Evolutionary conservation across 148 eudicot species (phyloP), one percentile per base, ranked within the genome.

Genomic region (Vaccinium myrtillus): DNA sequence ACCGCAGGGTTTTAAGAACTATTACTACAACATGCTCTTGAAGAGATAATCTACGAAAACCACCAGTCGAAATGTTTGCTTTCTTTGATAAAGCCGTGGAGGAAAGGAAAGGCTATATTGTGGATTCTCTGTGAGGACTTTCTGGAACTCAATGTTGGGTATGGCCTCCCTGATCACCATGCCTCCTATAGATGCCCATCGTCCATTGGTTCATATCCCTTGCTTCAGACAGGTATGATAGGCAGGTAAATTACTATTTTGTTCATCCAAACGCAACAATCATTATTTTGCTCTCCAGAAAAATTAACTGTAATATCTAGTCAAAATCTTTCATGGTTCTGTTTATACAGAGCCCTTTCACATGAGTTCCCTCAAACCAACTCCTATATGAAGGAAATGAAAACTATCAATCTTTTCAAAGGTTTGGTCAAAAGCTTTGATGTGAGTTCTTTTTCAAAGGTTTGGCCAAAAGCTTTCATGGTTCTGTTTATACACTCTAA

Each of bases 401-500:
- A 36, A 36, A 36, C 39, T 36, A 36, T 36, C 39, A 36, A 36
- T 36, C 39, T 36, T 36, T 36, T 36, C 39, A 36, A 36, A 36
- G 39, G 39, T 2, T 36, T 36, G 39, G 39, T 36, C 39, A 36
- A 36, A 36, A 36, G 39, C 39, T 36, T 36, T 36, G 39, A 36
- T 36, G 39, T 36, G 39, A 36, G 39, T 36, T 36, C 39, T 36
- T 36, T 36, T 36, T 36, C 3, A 36, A 36, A 36, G 39, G 39
- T 36, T 36, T 36, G 39, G 39, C 39, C 39, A 27, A 25, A 32
- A 27, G 6, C 43, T 69, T 30, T 69, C 75, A 16, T 69, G 15
- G 75, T 69, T 69, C 36, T 65, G 75, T 69, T 69, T 69, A 14
- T 69, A 69, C 75, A 25, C 75, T 69, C 43, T 69, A 69, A 11